Conservation (phyloP, 1,284 basidiomycete genomes). For the Leccinum griseonigrum region DNA sequence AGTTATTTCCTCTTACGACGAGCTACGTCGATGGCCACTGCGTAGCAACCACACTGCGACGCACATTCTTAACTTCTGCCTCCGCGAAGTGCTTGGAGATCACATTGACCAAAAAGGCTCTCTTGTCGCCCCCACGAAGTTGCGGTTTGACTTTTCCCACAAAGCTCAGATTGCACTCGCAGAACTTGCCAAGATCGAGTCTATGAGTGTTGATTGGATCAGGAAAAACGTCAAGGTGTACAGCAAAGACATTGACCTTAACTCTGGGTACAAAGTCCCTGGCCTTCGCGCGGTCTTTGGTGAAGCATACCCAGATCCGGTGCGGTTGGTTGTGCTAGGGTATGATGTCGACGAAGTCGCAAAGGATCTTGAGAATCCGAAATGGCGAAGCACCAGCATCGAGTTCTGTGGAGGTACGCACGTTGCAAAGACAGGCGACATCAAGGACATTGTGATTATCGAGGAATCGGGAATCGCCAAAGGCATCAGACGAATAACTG, state of each 20-base stretch:
- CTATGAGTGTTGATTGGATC: conserved; percentile 87
- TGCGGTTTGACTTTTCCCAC: conserved; percentile 99
- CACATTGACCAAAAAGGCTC: conserved; percentile 99
- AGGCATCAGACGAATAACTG: conserved; percentile 92
- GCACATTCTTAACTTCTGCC: conserved; percentile 93
- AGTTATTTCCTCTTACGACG: conserved; percentile 75
- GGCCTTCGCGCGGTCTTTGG: conserved; percentile 97
- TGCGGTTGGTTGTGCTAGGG: conserved; percentile 91
- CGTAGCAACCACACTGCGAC: conserved; percentile 99
- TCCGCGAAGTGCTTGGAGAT: conserved; percentile 93
- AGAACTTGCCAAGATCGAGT: conserved; percentile 85
- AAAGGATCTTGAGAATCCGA: conserved; percentile 82
- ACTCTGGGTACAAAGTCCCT: conserved; percentile 82
- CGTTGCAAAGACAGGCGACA: conserved; percentile 92
- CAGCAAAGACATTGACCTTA: conserved; percentile 85
- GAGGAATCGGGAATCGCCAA: conserved; percentile 99
- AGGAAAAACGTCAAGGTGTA: conserved; percentile 86
- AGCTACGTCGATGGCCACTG: conserved; percentile 92
- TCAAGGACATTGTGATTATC: conserved; percentile 91
- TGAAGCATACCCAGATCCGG: conserved; percentile 97
- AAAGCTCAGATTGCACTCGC: conserved; percentile 77
- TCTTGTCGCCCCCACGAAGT: conserved; percentile 90
- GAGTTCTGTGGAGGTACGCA: conserved; percentile 99
- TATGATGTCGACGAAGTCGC: conserved; percentile 86
- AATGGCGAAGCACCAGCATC: conserved; percentile 88